Evolutionary conservation across 352 stramenopile genomes (phyloP), one percentile per base, ranked within the genome.

Genomic region (Phytopythium aichiense): DNA sequence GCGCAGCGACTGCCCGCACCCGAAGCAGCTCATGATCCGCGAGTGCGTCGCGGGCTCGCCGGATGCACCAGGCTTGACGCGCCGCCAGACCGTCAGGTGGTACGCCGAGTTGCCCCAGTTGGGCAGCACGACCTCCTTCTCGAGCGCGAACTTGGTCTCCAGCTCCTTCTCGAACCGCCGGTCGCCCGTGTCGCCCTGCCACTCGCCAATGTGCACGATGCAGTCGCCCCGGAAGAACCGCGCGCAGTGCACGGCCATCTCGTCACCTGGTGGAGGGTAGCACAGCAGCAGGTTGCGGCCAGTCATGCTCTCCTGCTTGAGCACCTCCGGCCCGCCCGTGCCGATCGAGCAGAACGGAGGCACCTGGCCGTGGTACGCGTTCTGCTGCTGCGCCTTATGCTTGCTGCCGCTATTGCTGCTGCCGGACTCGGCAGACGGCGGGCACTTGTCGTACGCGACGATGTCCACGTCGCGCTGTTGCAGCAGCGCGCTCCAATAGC

Each of bases 401-500:
- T 37, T 50, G 42, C 64, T 50, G 42, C 64, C 64, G 52, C 37
- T 51, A 30, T 9, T 45, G 38, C 16, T 20, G 42, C 42, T 51
- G 22, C 45, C 20, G n/a, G n/a, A 40, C 18, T 42, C 74, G 20
- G 55, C 33, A 0, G 37, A 68, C 18, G 84, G 84, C 25, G 78
- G 77, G 42, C 66, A 76, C 38, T 81, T 80, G 55, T 89, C 82
- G 66, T 81, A 89, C 18, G 79, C 77, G 51, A 90, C 74, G 55
- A 96, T 74, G 73, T 96, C 88, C 13, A 93, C 82, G 31, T 77
- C 71, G 35, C 71, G 63, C 25, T 69, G 66, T 42, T 90, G 81
- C 43, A 98, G 62, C 18, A 92, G 62, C 38, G 77, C 80, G 48
- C 76, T 88, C 91, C 91, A 98, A 65, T 96, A 97, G 8, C 89